Base-by-base conservation (phyloP, 305 asterid species). In the Fraxinus dipetala region DNA sequence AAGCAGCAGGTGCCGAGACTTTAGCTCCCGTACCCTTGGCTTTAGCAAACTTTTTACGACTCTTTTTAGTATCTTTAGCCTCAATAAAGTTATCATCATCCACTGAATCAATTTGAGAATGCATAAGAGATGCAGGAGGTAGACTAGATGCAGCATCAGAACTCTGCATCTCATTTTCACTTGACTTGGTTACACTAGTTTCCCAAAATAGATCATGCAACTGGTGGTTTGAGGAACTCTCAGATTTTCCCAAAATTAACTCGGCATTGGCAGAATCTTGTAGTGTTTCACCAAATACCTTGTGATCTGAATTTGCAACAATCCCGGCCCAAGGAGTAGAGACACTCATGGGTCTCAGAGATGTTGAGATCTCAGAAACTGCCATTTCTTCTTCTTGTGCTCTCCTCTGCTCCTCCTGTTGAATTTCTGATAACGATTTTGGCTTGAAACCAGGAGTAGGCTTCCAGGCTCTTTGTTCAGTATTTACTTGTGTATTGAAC, bases 381-480 rank as follows among this genome's bases (percentile, higher is more conserved):
- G 75, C 85, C 70, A 82, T 81, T 86, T 89, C 92, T 76, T 89
- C 92, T 77, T 79, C 89, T 43, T 72, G 89, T 65, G 93, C 93
- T 88, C 92, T 91, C 81, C 91, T 87, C 89, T 91, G 93, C 87
- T 94, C 96, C 87, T 93, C 98, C 88, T 87, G 92, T 76, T 94
- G 98, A 83, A 94, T 94, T 84, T 94, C 97, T 70, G 92, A 78
- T 10, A 94, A 82, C 16, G 98, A 92, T 85, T 89, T 94, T 9
- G 96, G 95, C 87, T 89, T 94, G 85, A 94, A 91, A 80, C 96
- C 97, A 81, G 98, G 94, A 81, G 98, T 95, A 83, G 93, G 93
- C 86, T 94, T 94, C 98, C 98, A 94, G 74, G 93, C 94, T 65
- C 94, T 89, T 75, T 83, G 90, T 65, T 85, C 91, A 83, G 87